Conservation (phyloP, 305 asterid genomes). For the Fraxinus greggii region DNA sequence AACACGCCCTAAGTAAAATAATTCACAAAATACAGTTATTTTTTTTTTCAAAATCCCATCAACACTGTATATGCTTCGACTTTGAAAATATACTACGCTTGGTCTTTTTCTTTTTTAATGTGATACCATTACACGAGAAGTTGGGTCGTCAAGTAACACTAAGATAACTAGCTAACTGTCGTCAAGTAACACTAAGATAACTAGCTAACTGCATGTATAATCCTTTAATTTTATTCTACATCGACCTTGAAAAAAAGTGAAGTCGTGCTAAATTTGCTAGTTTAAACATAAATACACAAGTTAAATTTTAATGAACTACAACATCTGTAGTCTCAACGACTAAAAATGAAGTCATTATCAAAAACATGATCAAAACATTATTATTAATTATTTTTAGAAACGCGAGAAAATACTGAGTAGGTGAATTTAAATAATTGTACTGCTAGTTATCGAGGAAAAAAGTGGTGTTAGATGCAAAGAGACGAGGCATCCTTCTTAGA, state of each 20-base stretch:
- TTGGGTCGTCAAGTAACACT: background rate
- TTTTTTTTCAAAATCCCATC: background rate
- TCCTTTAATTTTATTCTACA: background rate
- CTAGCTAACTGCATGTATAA: background rate
- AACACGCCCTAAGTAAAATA: no score
- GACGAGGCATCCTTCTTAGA: background rate
- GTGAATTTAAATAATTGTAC: background rate
- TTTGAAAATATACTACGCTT: background rate
- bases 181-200: background rate
- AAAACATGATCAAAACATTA: no score
- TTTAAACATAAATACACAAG: background rate
- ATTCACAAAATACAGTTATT: no score
- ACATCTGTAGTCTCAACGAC: background rate
- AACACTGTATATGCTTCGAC: background rate
- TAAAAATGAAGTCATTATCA: background rate
- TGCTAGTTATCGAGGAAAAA: background rate
- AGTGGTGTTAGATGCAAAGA: background rate
- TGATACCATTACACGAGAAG: background rate
- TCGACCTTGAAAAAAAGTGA: background rate
- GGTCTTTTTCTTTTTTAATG: background rate
- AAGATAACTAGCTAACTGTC: background rate
- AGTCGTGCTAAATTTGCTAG: background rate
- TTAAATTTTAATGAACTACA: no score
- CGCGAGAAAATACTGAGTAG: background rate
- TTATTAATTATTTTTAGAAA: background rate